Percentiles rank a stretch among this genome's conserved stretches.
These are phyloP conservation scores for Margaritispora aquatica DNA, from an alignment of 495 filamentous ascomycete species.

Conservation along the genomic window DNA sequence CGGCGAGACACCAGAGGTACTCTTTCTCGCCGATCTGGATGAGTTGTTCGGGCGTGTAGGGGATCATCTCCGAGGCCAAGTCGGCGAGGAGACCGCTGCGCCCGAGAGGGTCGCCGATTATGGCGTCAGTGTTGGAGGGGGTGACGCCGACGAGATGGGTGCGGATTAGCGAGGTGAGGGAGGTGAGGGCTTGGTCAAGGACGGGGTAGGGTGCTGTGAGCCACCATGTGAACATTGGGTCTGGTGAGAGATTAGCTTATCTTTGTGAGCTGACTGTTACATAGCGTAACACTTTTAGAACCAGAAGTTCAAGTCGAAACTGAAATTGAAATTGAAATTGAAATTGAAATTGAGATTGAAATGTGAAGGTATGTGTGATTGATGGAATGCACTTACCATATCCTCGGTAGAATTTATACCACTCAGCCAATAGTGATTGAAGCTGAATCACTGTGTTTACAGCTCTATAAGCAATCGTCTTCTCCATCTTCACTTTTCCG, in stretches of 20 bases:
- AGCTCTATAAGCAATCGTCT: slow-evolving; percentile 38
- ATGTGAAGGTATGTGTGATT: no score
- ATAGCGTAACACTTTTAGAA: no score
- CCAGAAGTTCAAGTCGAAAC: no score
- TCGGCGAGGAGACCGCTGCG: slow-evolving; percentile 34
- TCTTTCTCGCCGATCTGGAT: slow-evolving; percentile 38
- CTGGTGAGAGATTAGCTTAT: not conserved
- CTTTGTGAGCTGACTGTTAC: no score
- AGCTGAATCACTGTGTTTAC: slow-evolving; percentile 29
- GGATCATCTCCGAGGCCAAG: slow-evolving; percentile 38
- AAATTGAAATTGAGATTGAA: not conserved
- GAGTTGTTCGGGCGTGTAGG: slow-evolving; percentile 42
- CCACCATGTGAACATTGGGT: slow-evolving; percentile 41
- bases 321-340: slow-evolving; percentile 37
- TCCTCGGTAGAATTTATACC: slow-evolving; percentile 37
- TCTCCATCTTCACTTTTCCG: slow-evolving; percentile 24
- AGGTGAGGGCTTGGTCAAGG: slow-evolving; percentile 26
- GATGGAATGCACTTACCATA: not conserved
- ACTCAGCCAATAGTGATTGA: slow-evolving; percentile 31
- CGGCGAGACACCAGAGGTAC: slow-evolving; percentile 36
- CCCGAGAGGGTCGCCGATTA: slow-evolving; percentile 46
- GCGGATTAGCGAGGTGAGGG: slow-evolving; percentile 25
- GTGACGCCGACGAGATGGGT: slow-evolving; percentile 36
- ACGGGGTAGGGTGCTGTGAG: slow-evolving; percentile 30
- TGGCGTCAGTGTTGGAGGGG: slow-evolving; percentile 32